Conservation (phyloP, 306 rosid genomes). For the Pyrus betulifolia region DNA sequence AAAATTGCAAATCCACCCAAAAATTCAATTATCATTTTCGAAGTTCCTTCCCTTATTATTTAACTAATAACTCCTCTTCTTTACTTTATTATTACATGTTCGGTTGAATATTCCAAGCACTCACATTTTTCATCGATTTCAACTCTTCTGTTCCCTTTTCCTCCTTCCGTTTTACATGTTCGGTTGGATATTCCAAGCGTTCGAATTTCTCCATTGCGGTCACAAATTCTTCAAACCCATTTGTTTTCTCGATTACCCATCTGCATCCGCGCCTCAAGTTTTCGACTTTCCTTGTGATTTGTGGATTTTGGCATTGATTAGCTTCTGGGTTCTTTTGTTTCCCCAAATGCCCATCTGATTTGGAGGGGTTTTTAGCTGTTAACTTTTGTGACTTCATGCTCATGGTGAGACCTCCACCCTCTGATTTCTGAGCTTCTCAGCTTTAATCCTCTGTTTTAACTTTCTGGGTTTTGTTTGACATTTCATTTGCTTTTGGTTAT, state of each 20-base stretch:
- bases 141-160: neutral
- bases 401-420: slow-evolving; percentile 5
- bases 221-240: neutral
- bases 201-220: neutral
- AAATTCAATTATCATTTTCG: neutral
- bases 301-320: slow-evolving; percentile 8
- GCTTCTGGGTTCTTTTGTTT: neutral
- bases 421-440: slow-evolving; percentile 2
- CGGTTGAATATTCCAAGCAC: slow-evolving; percentile 21
- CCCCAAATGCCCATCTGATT: slow-evolving; percentile 3
- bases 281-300: neutral
- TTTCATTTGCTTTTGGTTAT: neutral
- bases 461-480: slow-evolving; percentile 8
- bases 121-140: slow-evolving; percentile 17
- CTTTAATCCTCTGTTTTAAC: slow-evolving; percentile 1
- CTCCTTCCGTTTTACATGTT: neutral
- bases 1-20: slow-evolving; percentile 7
- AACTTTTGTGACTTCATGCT: slow-evolving; percentile 1
- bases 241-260: slow-evolving; percentile 2
- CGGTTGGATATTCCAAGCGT: neutral
- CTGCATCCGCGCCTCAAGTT: neutral
- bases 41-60: neutral
- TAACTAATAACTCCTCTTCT: neutral
- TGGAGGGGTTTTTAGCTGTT: neutral
- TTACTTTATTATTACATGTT: neutral